Percentiles rank a stretch among this genome's conserved stretches.
phyloP scores from a whole-genome alignment of 345 rosid species.

The Heritiera fomes region DNA sequence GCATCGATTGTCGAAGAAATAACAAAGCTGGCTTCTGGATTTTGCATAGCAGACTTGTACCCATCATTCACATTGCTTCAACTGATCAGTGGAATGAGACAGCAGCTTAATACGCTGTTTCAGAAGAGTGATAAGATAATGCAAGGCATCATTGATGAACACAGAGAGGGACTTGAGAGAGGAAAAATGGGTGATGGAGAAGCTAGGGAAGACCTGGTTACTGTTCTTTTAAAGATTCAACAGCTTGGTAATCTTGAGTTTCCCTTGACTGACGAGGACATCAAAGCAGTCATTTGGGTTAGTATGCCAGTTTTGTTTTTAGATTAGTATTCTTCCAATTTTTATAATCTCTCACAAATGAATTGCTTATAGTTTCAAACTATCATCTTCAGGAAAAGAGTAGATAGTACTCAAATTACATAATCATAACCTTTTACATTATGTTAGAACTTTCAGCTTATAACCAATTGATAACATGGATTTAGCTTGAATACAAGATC shows the following conservation, averaged over 20 bases:
- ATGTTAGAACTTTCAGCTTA: too few relatives aligned
- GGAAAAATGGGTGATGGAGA: not conserved
- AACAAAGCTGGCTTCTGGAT: not conserved
- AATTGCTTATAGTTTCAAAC: not conserved
- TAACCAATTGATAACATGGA: too few relatives aligned
- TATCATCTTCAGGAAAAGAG: too few relatives aligned
- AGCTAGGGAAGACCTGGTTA: not conserved
- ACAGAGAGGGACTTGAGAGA: not conserved
- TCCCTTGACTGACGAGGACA: not conserved
- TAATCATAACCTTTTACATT: too few relatives aligned
- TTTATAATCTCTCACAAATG: not conserved
- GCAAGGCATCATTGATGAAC: not conserved
- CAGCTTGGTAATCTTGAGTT: not conserved
- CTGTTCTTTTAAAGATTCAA: slow-evolving; percentile 2
- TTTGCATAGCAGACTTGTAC: not conserved
- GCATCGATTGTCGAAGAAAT: not conserved
- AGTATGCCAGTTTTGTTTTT: not conserved
- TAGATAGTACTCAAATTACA: too few relatives aligned
- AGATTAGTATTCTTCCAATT: not conserved
- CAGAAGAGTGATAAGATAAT: not conserved
- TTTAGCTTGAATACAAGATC: too few relatives aligned
- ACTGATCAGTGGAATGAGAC: not conserved
- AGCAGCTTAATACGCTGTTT: not conserved
- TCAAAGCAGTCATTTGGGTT: slow-evolving; percentile 11
- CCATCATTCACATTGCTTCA: not conserved